Evolutionary conservation across 176 grass and related monocot genomes (phyloP).

Genomic region (Microstegium vimineum): DNA sequence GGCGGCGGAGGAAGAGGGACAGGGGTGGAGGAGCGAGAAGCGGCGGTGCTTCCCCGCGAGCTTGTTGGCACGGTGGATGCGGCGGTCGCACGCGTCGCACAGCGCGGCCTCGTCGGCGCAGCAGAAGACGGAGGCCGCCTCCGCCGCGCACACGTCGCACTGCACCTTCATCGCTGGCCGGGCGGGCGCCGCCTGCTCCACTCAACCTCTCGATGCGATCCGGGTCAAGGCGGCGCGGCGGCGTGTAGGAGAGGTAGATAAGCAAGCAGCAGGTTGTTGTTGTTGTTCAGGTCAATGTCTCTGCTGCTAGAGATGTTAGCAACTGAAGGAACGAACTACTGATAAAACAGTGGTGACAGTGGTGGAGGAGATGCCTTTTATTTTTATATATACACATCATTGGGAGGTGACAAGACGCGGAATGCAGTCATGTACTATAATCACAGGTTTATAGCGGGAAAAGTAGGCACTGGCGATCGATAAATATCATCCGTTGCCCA

Average conservation of each 20-base stretch:
- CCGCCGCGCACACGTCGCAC: conserved; percentile 67
- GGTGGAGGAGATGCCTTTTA: conserved; percentile 23
- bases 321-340: not conserved
- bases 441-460: not conserved
- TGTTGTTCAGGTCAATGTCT: conserved; percentile 11
- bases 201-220: not conserved
- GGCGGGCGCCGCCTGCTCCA: not conserved
- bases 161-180: conserved; percentile 67
- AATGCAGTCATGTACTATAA: not conserved
- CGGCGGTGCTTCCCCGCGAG: conserved; percentile 71
- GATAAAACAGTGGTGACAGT: not conserved
- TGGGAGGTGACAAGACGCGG: not conserved
- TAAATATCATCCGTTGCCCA: not conserved
- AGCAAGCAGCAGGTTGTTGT: too few species aligned
- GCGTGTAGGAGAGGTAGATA: not conserved
- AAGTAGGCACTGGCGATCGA: not conserved
- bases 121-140: conserved; percentile 83
- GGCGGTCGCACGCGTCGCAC: conserved; percentile 61
- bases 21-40: conserved; percentile 54
- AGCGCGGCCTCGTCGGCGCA: conserved; percentile 86
- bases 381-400: conserved; percentile 3
- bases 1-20: not conserved
- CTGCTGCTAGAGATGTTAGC: not conserved
- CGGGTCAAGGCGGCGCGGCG: not conserved
- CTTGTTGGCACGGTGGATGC: conserved; percentile 75